These are phyloP conservation scores for Ogataea parapolymorpha DNA, from an alignment of 805 yeast species.

Conservation along the genomic window DNA sequence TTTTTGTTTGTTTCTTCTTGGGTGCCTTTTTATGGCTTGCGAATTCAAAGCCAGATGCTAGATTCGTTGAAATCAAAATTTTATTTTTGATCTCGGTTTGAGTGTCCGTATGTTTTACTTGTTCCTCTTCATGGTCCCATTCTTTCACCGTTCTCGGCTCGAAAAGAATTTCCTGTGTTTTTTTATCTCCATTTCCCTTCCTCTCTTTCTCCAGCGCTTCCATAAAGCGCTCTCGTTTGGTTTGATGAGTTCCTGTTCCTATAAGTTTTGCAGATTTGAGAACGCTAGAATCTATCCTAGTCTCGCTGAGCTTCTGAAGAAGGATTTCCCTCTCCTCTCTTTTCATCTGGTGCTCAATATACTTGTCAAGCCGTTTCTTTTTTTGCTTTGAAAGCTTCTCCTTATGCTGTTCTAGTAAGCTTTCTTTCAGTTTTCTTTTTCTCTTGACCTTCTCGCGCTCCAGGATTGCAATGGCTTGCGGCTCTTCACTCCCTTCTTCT, in stretches of 20 bases:
- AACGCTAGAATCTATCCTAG: slow-evolving; percentile 65
- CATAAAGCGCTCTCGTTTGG: slow-evolving; percentile 64
- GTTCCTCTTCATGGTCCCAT: slow-evolving; percentile 44
- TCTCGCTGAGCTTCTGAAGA: slow-evolving; percentile 65
- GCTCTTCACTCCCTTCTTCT: background rate
- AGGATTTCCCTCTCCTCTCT: slow-evolving; percentile 82
- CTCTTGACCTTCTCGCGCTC: slow-evolving; percentile 60
- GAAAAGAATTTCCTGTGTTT: slow-evolving; percentile 59
- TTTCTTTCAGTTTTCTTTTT: slow-evolving; percentile 60
- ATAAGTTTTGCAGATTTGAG: slow-evolving; percentile 72
- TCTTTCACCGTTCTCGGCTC: slow-evolving; percentile 64
- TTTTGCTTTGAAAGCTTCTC: slow-evolving; percentile 73
- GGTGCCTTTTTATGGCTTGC: slow-evolving; percentile 40
- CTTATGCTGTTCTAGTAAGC: slow-evolving; percentile 52
- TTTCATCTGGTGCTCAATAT: slow-evolving; percentile 84
- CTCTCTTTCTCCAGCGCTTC: slow-evolving; percentile 73
- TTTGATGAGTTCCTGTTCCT: slow-evolving; percentile 62
- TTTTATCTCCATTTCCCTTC: slow-evolving; percentile 66
- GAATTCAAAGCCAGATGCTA: slow-evolving; percentile 56
- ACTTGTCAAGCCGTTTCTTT: slow-evolving; percentile 80
- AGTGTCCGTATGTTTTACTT: background rate
- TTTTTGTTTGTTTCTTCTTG: slow-evolving; percentile 50
- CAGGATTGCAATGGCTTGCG: slow-evolving; percentile 36
- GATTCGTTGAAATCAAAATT: slow-evolving; percentile 39
- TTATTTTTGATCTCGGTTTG: too few relatives aligned